Percentiles rank a stretch among this genome's conserved stretches.
Evolutionary conservation across 2,329 filamentous ascomycete species (phyloP).

Genomic region (Fusarium ramigenum): DNA sequence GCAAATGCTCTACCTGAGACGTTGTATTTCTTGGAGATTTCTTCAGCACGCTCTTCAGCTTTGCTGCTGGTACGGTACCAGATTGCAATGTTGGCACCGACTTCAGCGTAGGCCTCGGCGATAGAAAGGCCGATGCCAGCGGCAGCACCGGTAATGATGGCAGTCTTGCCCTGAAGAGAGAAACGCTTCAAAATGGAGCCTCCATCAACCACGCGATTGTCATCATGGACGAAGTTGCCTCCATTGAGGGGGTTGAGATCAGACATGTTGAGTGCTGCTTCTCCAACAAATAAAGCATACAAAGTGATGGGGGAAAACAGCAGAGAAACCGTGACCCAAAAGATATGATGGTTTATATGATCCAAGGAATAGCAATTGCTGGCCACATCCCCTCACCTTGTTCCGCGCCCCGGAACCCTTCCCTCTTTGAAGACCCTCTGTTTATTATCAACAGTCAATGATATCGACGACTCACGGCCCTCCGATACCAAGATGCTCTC

Average conservation of each 20-base stretch:
- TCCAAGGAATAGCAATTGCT: background rate
- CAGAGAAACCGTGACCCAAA: background rate
- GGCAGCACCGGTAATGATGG: slow-evolving; percentile 71
- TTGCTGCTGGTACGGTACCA: slow-evolving; percentile 74
- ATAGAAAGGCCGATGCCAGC: slow-evolving; percentile 71
- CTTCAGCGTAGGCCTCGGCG: slow-evolving; percentile 70
- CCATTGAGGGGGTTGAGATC: slow-evolving; percentile 38
- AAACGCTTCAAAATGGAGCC: slow-evolving; percentile 52
- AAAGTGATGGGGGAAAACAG: background rate
- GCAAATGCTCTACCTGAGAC: slow-evolving; percentile 63
- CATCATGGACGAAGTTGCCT: slow-evolving; percentile 41
- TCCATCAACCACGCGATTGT: slow-evolving; percentile 35
- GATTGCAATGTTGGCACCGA: slow-evolving; percentile 73
- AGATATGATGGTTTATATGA: slow-evolving; percentile 1
- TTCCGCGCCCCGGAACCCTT: slow-evolving; percentile 8
- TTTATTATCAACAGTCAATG: background rate
- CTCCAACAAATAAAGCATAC: background rate
- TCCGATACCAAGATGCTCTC: background rate
- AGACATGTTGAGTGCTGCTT: slow-evolving; percentile 22
- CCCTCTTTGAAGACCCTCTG: background rate
- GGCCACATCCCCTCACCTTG: background rate
- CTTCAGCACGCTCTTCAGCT: slow-evolving; percentile 65
- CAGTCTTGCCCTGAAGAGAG: slow-evolving; percentile 73
- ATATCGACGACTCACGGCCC: background rate
- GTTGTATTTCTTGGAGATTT: slow-evolving; percentile 69